These are phyloP conservation scores for Zopfia rhizophila DNA, from an alignment of 2,329 filamentous ascomycete species.

Conservation along the genomic window DNA sequence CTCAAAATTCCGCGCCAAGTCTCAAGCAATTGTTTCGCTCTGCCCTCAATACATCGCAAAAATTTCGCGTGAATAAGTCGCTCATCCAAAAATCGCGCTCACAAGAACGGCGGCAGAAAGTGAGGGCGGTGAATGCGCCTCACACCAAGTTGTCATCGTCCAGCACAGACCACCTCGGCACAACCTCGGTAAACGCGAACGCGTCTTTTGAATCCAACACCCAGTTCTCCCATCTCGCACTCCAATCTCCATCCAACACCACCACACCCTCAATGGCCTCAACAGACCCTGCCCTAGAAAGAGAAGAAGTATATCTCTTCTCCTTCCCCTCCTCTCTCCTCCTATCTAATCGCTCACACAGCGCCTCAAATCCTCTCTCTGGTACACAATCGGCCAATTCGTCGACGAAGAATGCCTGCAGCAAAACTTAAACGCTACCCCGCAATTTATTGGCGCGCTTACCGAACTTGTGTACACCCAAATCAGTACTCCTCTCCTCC, in stretches of 20 bases:
- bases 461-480: conserved; percentile 90
- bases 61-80: conserved; percentile 8
- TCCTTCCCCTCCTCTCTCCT: not conserved
- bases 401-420: conserved; percentile 84
- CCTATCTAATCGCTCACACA: conserved; percentile 48
- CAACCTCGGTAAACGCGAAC: conserved; percentile 12
- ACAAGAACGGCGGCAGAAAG: not conserved
- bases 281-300: conserved; percentile 34
- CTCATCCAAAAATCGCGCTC: conserved; percentile 9
- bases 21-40: no score
- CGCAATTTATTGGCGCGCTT: conserved; percentile 80
- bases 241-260: not conserved
- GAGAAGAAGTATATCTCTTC: conserved; percentile 41
- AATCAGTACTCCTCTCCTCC: conserved; percentile 68
- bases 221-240: conserved; percentile 10
- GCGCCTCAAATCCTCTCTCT: conserved; percentile 55
- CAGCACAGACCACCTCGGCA: conserved; percentile 1
- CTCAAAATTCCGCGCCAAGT: no score
- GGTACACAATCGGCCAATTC: conserved; percentile 64
- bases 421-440: conserved; percentile 84
- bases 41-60: no score
- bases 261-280: conserved; percentile 33
- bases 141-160: no score
- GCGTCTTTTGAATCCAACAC: conserved; percentile 23
- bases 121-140: not conserved